phyloP scores from a whole-genome alignment of 495 filamentous ascomycete species.

The Aspergillus kassunensis region DNA sequence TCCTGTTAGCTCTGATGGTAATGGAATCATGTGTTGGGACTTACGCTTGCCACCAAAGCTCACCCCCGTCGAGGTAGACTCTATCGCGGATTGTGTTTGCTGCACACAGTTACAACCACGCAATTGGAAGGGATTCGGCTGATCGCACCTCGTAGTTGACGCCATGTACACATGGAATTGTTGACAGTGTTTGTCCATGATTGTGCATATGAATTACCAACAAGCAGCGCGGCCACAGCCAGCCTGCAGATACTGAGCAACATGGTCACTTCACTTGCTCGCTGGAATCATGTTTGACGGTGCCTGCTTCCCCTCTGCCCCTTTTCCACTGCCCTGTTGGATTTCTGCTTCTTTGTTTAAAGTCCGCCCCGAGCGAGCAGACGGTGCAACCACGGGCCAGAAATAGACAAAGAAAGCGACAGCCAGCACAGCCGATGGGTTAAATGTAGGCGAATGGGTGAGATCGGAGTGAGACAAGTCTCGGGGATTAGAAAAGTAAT shows the following conservation, averaged over 20 bases:
- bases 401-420: not conserved
- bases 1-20: no score
- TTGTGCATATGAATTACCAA: constrained; percentile 16
- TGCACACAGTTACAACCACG: constrained; percentile 17
- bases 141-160: constrained; percentile 43
- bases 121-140: not conserved
- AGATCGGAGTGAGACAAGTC: not conserved
- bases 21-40: not conserved
- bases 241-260: not conserved
- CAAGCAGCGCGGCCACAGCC: constrained; percentile 1
- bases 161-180: constrained; percentile 57
- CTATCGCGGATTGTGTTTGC: constrained; percentile 61
- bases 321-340: not conserved
- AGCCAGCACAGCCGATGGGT: not conserved
- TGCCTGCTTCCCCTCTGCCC: not conserved
- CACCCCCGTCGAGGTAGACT: constrained; percentile 66
- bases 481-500: not conserved
- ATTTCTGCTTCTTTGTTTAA: not conserved
- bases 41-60: constrained; percentile 43
- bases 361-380: not conserved
- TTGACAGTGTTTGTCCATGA: constrained; percentile 35
- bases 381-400: not conserved
- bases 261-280: not conserved
- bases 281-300: not conserved
- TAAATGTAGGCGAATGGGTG: no score